Conservation (phyloP, 2,329 filamentous ascomycete genomes). For the Colletotrichum nymphaeae region DNA sequence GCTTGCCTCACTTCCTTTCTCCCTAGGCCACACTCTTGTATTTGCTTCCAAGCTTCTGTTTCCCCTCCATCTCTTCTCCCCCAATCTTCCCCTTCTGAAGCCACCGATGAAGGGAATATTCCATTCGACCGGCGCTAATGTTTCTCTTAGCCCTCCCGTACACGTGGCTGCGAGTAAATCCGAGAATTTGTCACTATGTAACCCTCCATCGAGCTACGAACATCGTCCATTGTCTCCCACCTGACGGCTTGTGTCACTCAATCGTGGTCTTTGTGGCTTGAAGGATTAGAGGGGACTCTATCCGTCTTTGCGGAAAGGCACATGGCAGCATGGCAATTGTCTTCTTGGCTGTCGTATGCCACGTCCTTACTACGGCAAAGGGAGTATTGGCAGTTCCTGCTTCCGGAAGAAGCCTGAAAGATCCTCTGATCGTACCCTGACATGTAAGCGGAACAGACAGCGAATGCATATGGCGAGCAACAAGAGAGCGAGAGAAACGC, state of each 20-base stretch:
- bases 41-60: neutral
- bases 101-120: neutral
- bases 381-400: neutral
- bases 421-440: neutral
- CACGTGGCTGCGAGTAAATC: conserved; percentile 31
- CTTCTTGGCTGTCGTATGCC: conserved; percentile 25
- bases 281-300: conserved; percentile 6
- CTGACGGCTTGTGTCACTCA: conserved; percentile 10
- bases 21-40: neutral
- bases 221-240: neutral
- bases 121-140: conserved; percentile 34
- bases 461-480: neutral
- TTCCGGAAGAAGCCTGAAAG: neutral
- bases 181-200: conserved; percentile 14
- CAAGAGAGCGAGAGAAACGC: neutral
- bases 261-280: conserved; percentile 9
- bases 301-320: conserved; percentile 26
- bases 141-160: conserved; percentile 15
- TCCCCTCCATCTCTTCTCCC: neutral
- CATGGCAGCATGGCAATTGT: conserved; percentile 25
- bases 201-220: neutral
- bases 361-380: neutral
- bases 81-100: neutral
- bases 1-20: neutral
- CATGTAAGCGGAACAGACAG: no score